Evolutionary conservation across 2,329 filamentous ascomycete species (phyloP), one percentile per base, ranked within the genome.

Genomic region (Fusarium miscanthi): DNA sequence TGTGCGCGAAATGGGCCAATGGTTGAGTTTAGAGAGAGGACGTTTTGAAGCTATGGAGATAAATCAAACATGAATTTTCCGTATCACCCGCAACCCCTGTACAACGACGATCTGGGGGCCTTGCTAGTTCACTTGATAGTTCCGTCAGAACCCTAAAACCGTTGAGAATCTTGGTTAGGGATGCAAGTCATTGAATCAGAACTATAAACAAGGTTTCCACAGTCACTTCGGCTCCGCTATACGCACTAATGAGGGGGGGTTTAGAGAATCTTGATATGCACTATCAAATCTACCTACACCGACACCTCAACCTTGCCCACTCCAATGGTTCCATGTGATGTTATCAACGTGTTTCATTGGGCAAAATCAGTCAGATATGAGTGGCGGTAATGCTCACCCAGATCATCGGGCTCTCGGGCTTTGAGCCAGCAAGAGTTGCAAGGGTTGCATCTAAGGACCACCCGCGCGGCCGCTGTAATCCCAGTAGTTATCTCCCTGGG

Each of bases 401-500:
- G 48, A 35, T 25, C n/a, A 52, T 38, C 49, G 49, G 49, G 19
- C 33, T 52, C 23, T 52, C 19, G 49, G 23, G 0, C 33, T 52
- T 8, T 21, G 14, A 35, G 9, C 33, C 16, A 4, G 3, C 12
- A 25, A 6, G 16, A 5, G 5, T 17, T 30, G 35, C 49, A 53
- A 1, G 49, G 35, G 23, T 25, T 21, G 2, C 17, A 21, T 48
- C 30, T 53, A 61, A 51, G 58, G 49, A 16, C 49, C 38, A 9
- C 58, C 58, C 8, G 58, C 23, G 11, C 58, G 58, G 38, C 58
- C 58, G 52, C 49, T 57, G 27, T 61, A 42, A 41, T 61, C 58
- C 58, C 49, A 45, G 40, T 61, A 61, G 14, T 25, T 35, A 23
- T 57, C 58, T 17, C 49, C 49, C 30, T 61, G 58, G 9, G 58